These are phyloP conservation scores for Endoconidiophora laricicola DNA, from an alignment of 2,329 filamentous ascomycete species.

Conservation along the genomic window DNA sequence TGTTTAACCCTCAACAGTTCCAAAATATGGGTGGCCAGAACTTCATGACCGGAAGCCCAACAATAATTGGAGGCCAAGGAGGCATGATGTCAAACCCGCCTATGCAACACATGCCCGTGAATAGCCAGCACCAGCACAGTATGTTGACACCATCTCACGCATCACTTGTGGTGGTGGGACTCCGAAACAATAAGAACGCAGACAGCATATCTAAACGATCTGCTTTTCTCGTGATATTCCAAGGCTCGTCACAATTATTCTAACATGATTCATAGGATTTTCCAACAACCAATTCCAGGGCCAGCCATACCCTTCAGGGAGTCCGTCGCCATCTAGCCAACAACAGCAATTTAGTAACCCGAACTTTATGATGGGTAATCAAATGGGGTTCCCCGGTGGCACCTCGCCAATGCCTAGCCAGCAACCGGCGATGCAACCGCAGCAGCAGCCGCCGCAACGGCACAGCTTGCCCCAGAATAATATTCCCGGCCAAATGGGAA, in stretches of 20 bases:
- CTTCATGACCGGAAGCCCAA: constrained; percentile 30
- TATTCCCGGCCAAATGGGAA: constrained; percentile 17
- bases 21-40: constrained; percentile 31
- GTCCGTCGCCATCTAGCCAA: constrained; percentile 7
- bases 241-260: not conserved
- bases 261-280: constrained; percentile 6
- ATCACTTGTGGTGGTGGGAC: too few relatives aligned
- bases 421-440: constrained; percentile 40
- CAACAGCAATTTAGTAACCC: constrained; percentile 13
- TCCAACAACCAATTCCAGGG: constrained; percentile 7
- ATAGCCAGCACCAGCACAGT: constrained; percentile 22
- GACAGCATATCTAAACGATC: not conserved
- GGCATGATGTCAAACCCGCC: constrained; percentile 47
- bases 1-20: constrained; percentile 11
- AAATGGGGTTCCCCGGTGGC: constrained; percentile 28
- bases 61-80: constrained; percentile 39
- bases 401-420: constrained; percentile 37
- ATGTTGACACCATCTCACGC: too few relatives aligned
- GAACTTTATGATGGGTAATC: constrained; percentile 19
- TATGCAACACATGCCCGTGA: constrained; percentile 42
- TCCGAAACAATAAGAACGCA: too few relatives aligned
- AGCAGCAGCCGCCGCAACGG: constrained; percentile 41
- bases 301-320: constrained; percentile 4
- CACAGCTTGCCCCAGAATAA: constrained; percentile 32
- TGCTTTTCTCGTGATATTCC: not conserved